phyloP scores from a whole-genome alignment of 2,329 filamentous ascomycete genomes.

The Aspergillus transmontanensis region DNA sequence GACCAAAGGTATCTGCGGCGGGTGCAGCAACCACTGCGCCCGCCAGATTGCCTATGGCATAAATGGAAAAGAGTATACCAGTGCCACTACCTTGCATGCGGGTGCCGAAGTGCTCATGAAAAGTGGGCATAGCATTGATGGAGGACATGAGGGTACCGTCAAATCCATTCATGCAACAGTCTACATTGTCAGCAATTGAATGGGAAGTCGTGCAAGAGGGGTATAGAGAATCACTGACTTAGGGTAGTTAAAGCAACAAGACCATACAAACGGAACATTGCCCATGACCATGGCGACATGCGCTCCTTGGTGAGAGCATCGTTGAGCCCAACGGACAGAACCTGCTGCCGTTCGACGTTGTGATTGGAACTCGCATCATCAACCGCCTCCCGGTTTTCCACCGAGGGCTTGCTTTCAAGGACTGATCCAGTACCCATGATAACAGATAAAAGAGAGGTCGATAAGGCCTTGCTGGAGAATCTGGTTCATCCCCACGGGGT shows the following conservation, averaged over 20 bases:
- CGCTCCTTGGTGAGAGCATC: conserved; percentile 11
- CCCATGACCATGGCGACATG: conserved; percentile 13
- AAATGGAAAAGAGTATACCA: conserved; percentile 50
- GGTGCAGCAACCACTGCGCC: conserved; percentile 48
- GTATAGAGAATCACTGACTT: background rate
- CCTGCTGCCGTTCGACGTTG: conserved; percentile 6
- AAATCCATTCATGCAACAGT: conserved; percentile 27
- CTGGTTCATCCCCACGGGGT: conserved; percentile 3
- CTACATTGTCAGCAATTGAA: background rate
- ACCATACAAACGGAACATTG: conserved; percentile 11
- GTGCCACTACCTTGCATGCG: conserved; percentile 41
- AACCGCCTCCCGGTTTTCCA: conserved; percentile 7
- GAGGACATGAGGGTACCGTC: conserved; percentile 43
- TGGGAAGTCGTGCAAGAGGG: background rate
- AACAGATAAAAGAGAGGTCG: background rate
- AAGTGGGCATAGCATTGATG: conserved; percentile 49
- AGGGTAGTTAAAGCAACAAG: conserved; percentile 11
- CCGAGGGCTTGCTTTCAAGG: conserved; percentile 7
- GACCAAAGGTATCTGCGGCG: conserved; percentile 49
- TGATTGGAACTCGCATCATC: conserved; percentile 5
- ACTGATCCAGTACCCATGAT: background rate
- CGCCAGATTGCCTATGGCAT: conserved; percentile 44
- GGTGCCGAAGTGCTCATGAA: conserved; percentile 44
- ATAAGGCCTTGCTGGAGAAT: background rate
- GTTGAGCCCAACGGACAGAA: conserved; percentile 11